phyloP scores from a whole-genome alignment of 441 rosid genomes.

The Pelargonium fulgidum region DNA sequence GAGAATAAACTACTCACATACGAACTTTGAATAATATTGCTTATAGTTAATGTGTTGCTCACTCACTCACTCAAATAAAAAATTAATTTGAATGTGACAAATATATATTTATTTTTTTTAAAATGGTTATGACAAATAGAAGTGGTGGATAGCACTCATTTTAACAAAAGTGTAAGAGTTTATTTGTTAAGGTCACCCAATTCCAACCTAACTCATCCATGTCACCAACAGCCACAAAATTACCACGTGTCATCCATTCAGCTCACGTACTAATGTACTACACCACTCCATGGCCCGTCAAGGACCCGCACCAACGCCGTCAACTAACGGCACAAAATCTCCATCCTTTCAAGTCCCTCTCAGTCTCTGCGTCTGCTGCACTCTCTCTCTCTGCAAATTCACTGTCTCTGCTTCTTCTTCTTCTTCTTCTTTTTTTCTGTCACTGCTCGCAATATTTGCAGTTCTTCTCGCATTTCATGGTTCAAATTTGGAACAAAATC shows the following conservation, averaged over 20 bases:
- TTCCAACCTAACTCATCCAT: too few species aligned
- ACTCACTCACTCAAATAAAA: too few species aligned
- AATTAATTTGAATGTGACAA: too few species aligned
- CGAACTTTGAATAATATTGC: too few species aligned
- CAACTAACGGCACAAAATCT: constrained; percentile 14
- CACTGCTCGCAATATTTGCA: background rate
- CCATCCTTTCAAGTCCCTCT: background rate
- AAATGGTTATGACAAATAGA: too few species aligned
- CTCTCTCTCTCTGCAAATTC: constrained; percentile 8
- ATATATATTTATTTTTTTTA: too few species aligned
- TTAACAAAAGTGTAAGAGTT: too few species aligned
- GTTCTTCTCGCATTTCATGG: constrained; percentile 3
- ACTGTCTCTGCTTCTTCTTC: background rate
- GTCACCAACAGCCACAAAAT: too few species aligned
- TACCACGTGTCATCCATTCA: background rate
- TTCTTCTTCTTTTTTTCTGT: background rate
- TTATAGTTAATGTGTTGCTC: too few species aligned
- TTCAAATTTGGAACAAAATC: background rate
- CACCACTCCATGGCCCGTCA: background rate
- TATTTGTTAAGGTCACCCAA: too few species aligned
- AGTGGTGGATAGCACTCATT: too few species aligned
- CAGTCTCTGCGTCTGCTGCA: background rate
- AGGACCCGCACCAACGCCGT: constrained; percentile 21
- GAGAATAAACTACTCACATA: too few species aligned
- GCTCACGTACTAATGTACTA: background rate